Conservation (phyloP, 306 rosid genomes). For the Vigna nakashimae region DNA sequence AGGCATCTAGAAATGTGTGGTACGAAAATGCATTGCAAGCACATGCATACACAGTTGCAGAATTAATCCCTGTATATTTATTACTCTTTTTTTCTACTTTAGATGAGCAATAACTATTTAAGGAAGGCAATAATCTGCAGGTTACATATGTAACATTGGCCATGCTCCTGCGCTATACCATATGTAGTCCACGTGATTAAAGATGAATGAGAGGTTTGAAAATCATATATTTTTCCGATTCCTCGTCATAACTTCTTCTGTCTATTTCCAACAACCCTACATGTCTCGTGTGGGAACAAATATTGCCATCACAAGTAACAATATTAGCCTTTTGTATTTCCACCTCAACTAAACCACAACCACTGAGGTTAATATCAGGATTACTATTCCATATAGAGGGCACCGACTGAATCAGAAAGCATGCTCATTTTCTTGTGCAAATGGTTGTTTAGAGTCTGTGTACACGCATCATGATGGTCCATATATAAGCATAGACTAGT, state of each 20-base stretch:
- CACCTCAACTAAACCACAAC: conserved; percentile 44
- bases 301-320: conserved; percentile 43
- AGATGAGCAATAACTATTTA: conserved; percentile 23
- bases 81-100: neutral
- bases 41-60: conserved; percentile 9
- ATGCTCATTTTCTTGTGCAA: conserved; percentile 31
- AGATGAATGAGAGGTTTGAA: conserved; percentile 38
- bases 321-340: conserved; percentile 37
- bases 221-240: conserved; percentile 41
- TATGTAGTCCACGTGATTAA: conserved; percentile 48
- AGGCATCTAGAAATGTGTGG: conserved; percentile 18
- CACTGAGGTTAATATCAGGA: conserved; percentile 37
- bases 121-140: conserved; percentile 32
- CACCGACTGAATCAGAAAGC: conserved; percentile 29
- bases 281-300: conserved; percentile 36
- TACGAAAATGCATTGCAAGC: neutral
- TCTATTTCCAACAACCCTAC: conserved; percentile 52
- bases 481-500: conserved; percentile 36
- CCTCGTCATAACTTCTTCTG: conserved; percentile 43
- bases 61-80: neutral
- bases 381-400: conserved; percentile 25
- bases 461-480: conserved; percentile 35
- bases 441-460: conserved; percentile 23
- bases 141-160: conserved; percentile 1
- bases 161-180: conserved; percentile 23